A percentile compares a stretch with the other conserved stretches of the same genome.
These are phyloP conservation scores for Monosporascus sp. DNA, from an alignment of 2,329 filamentous ascomycete species.

Conservation along the genomic window DNA sequence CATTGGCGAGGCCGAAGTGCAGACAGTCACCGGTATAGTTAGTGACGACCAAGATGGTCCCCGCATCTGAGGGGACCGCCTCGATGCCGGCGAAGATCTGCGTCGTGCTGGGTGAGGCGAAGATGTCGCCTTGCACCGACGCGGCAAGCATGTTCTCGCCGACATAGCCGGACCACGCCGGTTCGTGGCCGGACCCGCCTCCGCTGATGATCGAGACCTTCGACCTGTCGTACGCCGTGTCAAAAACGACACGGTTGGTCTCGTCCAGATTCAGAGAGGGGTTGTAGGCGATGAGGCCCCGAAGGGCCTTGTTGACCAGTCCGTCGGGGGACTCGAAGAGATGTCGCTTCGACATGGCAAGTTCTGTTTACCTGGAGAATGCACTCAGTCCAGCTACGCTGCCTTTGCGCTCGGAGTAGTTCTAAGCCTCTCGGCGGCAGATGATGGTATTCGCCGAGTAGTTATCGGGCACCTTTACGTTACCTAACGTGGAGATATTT, in stretches of 20 bases:
- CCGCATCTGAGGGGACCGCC: constrained; percentile 47
- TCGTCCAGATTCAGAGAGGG: constrained; percentile 45
- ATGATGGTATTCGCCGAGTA: too few species aligned
- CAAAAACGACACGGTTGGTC: constrained; percentile 46
- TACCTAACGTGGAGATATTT: too few species aligned
- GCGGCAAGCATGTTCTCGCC: constrained; percentile 57
- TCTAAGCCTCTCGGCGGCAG: too few species aligned
- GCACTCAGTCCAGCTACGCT: too few species aligned
- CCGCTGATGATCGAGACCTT: constrained; percentile 48
- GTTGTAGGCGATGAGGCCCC: constrained; percentile 49
- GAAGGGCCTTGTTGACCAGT: constrained; percentile 46
- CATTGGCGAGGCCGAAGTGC: constrained; percentile 56
- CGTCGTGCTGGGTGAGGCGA: constrained; percentile 58
- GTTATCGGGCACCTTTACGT: too few species aligned
- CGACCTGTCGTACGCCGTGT: constrained; percentile 37
- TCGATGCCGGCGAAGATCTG: constrained; percentile 57
- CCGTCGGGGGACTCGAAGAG: constrained; percentile 49
- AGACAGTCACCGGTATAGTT: constrained; percentile 63
- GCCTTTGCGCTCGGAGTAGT: neutral
- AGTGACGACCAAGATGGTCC: constrained; percentile 56
- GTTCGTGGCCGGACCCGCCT: constrained; percentile 55
- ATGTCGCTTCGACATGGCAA: constrained; percentile 46
- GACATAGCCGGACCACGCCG: constrained; percentile 60
- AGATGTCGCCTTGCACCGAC: constrained; percentile 57
- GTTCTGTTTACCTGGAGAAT: neutral